Evolutionary conservation across 192 early-diverging fungal species (phyloP).

Genomic region (Phycomyces blakesleeanus): DNA sequence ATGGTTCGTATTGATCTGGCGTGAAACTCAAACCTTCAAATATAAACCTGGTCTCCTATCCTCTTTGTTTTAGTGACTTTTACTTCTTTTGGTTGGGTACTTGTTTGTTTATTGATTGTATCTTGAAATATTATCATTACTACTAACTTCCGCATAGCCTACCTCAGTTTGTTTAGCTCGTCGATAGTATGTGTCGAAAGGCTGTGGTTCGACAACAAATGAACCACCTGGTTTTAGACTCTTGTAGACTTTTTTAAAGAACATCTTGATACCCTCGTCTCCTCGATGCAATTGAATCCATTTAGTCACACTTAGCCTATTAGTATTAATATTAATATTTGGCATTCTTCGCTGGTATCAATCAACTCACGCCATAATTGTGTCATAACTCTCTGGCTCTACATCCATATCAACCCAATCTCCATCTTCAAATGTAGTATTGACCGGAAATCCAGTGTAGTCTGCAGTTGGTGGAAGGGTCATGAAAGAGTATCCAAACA

Average conservation of each 20-base stretch:
- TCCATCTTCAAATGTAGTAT: constrained; percentile 52
- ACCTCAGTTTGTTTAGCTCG: constrained; percentile 41
- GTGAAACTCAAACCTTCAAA: neutral
- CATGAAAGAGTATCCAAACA: constrained; percentile 39
- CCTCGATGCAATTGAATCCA: constrained; percentile 80
- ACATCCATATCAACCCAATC: constrained; percentile 54
- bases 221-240: constrained; percentile 53
- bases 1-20: neutral
- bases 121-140: neutral
- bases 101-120: no score
- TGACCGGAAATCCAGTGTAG: constrained; percentile 52
- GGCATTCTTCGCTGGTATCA: neutral
- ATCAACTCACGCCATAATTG: constrained; percentile 50
- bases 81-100: no score
- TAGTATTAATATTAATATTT: neutral
- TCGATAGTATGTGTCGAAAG: constrained; percentile 49
- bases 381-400: constrained; percentile 46
- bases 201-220: constrained; percentile 73
- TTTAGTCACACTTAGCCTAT: constrained; percentile 66
- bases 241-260: constrained; percentile 63
- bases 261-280: constrained; percentile 60
- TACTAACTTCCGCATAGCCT: neutral
- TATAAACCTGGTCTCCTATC: neutral
- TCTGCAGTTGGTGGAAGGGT: constrained; percentile 9
- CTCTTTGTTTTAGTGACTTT: neutral